These are phyloP conservation scores for Zygosaccharomyces pseudorouxii DNA, from an alignment of 805 yeast species.

Conservation along the genomic window DNA sequence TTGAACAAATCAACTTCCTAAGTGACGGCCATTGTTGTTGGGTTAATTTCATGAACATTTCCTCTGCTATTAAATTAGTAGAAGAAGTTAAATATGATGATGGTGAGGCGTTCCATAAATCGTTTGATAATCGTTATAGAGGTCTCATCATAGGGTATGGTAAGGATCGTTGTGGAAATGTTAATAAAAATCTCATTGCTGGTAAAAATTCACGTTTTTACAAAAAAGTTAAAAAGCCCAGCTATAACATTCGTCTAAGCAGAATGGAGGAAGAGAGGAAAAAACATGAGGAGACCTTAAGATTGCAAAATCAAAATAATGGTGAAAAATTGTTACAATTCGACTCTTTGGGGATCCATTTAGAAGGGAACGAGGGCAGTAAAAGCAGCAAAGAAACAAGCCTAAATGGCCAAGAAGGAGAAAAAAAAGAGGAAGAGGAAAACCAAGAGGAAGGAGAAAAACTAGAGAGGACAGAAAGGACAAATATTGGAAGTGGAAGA, in stretches of 20 bases:
- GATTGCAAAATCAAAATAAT: constrained; percentile 12
- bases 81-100: constrained; percentile 44
- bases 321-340: constrained; percentile 13
- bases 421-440: neutral
- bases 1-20: constrained; percentile 72
- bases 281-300: constrained; percentile 19
- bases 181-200: constrained; percentile 38
- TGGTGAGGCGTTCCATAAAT: constrained; percentile 35
- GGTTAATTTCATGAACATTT: constrained; percentile 61
- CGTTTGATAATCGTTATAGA: constrained; percentile 44
- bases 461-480: neutral
- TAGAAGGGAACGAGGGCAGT: constrained; percentile 10
- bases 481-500: neutral
- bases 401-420: neutral
- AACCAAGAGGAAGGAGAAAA: neutral
- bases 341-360: constrained; percentile 18
- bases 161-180: constrained; percentile 74
- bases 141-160: constrained; percentile 63
- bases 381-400: neutral
- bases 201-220: constrained; percentile 44
- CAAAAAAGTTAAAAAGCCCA: constrained; percentile 40
- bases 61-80: constrained; percentile 59
- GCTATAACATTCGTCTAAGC: constrained; percentile 24
- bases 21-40: constrained; percentile 71
- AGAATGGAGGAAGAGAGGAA: constrained; percentile 32